Conservation (phyloP, 805 yeast genomes). For the Lipomyces chichibuensis region DNA sequence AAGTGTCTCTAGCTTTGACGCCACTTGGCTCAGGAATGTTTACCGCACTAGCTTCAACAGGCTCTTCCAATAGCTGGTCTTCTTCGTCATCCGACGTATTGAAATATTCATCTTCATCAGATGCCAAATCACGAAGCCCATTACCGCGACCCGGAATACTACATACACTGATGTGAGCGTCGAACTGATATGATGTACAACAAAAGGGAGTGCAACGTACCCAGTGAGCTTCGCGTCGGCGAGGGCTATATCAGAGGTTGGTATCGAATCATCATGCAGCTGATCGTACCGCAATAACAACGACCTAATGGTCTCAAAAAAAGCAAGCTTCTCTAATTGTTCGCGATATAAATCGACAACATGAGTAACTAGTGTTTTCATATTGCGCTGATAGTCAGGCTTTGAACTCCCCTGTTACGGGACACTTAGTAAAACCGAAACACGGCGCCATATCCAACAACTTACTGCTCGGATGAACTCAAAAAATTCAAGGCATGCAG, state of each 20-base stretch:
- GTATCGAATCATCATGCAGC: constrained; percentile 13
- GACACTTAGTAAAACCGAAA: background rate
- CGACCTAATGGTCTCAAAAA: constrained; percentile 38
- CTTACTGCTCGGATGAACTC: constrained; percentile 48
- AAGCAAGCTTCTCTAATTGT: constrained; percentile 42
- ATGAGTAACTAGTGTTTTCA: constrained; percentile 41
- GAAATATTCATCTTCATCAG: constrained; percentile 34
- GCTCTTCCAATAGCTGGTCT: background rate
- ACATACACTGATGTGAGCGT: constrained; percentile 3
- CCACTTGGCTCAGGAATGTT: constrained; percentile 1
- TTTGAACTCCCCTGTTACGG: constrained; percentile 13
- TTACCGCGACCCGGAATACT: constrained; percentile 14
- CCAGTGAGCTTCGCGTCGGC: constrained; percentile 16
- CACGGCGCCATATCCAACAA: constrained; percentile 11
- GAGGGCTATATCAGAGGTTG: constrained; percentile 7
- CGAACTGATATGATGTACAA: background rate
- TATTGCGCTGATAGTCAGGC: constrained; percentile 38
- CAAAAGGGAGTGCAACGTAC: background rate
- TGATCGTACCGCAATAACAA: constrained; percentile 23
- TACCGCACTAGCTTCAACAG: background rate
- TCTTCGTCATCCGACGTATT: constrained; percentile 36
- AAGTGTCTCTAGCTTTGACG: background rate
- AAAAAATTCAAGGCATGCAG: constrained; percentile 72
- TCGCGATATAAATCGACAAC: constrained; percentile 43
- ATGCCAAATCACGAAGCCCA: constrained; percentile 16